These are phyloP conservation scores for Jatropha multifida DNA, from an alignment of 441 rosid species.

Conservation along the genomic window DNA sequence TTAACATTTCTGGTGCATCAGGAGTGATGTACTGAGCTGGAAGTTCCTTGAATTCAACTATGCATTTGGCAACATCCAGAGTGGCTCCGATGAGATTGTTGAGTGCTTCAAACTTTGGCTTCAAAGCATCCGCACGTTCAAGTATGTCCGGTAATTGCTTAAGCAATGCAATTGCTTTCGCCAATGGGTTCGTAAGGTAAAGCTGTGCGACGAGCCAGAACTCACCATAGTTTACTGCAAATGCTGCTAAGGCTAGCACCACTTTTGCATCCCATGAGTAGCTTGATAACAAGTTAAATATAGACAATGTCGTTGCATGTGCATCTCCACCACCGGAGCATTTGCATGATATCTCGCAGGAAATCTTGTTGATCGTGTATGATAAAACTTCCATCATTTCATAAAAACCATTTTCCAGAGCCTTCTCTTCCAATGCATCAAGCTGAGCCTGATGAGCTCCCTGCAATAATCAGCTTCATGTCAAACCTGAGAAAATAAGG, in stretches of 20 bases:
- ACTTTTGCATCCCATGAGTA: conserved; percentile 76
- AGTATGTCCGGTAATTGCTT: conserved; percentile 60
- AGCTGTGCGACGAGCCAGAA: conserved; percentile 73
- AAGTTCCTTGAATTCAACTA: conserved; percentile 60
- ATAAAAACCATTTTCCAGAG: conserved; percentile 27
- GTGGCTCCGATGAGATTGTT: conserved; percentile 50
- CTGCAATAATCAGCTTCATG: conserved; percentile 19
- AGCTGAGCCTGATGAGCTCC: conserved; percentile 27
- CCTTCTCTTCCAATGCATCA: conserved; percentile 43
- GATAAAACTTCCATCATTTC: conserved; percentile 47
- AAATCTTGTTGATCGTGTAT: conserved; percentile 42
- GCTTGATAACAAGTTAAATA: conserved; percentile 49
- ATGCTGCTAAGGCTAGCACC: conserved; percentile 68
- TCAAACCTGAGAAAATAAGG: background rate
- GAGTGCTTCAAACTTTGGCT: conserved; percentile 55
- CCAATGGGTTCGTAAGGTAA: conserved; percentile 65
- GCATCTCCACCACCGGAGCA: conserved; percentile 59
- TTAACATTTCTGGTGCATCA: conserved; percentile 46
- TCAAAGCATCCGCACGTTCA: conserved; percentile 44
- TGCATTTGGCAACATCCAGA: conserved; percentile 56
- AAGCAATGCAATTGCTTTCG: conserved; percentile 65
- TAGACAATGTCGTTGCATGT: conserved; percentile 49
- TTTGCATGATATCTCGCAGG: conserved; percentile 68
- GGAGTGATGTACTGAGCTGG: conserved; percentile 49
- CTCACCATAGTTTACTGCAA: conserved; percentile 73